Base-by-base conservation (phyloP, 164 flowering plant genomes). In the Berberis thunbergii region DNA sequence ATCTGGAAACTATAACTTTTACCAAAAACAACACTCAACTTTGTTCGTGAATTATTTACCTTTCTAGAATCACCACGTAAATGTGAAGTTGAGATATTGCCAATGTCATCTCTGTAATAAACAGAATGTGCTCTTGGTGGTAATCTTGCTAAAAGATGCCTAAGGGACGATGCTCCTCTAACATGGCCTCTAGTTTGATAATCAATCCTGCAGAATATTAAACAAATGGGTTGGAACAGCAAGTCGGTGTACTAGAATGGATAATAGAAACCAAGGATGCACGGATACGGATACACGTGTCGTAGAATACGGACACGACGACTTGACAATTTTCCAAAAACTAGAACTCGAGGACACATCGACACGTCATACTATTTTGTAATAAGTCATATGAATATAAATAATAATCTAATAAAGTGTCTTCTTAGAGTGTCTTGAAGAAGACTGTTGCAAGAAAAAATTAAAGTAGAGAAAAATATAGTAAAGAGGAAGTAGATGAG, bases 81-180 rank as follows among this genome's bases (percentile, higher is more conserved):
- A 70, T 83, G 77, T 49, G 99, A 95, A 42, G 99, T 95, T 52
- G 97, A 95, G 53, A 95, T 85, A 72, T 91, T 95, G 65, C 99
- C 99, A 69, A 89, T 95, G 48, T 85, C 89, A 76, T 95, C 99
- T 71, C 97, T 84, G 56, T 87, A 95, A 70, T 91, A 91, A 61
- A 91, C 79, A 39, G 99, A 95, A 82, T 85, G 97, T 67, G 96
- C 96, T 63, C 94, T 83, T 60, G 92, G 89, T 7, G 99, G 99
- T 67, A 95, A 70, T 72, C 70, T 84, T n/a, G 91, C 97, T 66
- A 83, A 70, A 69, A 95, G 86, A 69, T 60, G 71, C 65, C 75
- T 80, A 72, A 95, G 79, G 61, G 97, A 86, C 44, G 97, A 80
- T 61, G 86, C 91, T 60, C 97, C 97, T 77, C 82, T 74, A 41